A percentile compares a stretch with the other conserved stretches of the same genome.
phyloP scores from a whole-genome alignment of 1,284 basidiomycete genomes.

The Cutaneotrichosporon sp. region DNA sequence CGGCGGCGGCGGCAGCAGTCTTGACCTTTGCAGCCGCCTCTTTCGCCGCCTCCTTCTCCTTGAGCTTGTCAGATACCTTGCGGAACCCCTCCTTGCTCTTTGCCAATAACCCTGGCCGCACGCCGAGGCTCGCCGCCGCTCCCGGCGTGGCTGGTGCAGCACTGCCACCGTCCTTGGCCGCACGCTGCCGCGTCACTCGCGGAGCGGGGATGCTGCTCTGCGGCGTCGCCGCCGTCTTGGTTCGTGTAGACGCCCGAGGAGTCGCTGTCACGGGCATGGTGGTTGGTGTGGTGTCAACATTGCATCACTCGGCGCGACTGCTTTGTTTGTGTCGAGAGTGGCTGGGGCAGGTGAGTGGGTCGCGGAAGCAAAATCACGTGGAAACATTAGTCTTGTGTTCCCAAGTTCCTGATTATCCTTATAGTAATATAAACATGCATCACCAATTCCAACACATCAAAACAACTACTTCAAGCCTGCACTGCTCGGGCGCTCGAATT shows the following conservation, averaged over 20 bases:
- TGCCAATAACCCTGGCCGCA: conserved; percentile 23
- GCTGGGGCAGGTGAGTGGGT: neutral
- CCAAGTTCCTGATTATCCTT: too few relatives aligned
- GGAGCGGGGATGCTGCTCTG: neutral
- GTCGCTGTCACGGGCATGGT: neutral
- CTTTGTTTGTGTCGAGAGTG: neutral
- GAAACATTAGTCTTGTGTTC: too few relatives aligned
- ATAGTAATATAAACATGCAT: too few relatives aligned
- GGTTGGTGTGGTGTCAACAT: too few relatives aligned
- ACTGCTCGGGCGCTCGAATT: too few relatives aligned
- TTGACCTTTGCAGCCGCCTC: conserved; percentile 4
- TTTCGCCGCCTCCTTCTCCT: conserved; percentile 28
- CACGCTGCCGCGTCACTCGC: neutral
- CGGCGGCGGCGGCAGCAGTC: too few relatives aligned
- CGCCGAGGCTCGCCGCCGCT: neutral
- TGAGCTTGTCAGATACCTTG: conserved; percentile 40
- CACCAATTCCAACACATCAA: too few relatives aligned
- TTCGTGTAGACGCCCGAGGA: neutral
- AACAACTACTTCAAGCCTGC: too few relatives aligned
- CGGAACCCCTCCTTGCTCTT: conserved; percentile 37
- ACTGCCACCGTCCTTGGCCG: neutral
- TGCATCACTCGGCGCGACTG: neutral
- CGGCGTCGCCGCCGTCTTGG: neutral
- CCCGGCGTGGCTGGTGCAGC: neutral
- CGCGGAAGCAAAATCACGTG: neutral